Conservation (phyloP, 1,284 basidiomycete species). For the Blastosporella zonata region DNA sequence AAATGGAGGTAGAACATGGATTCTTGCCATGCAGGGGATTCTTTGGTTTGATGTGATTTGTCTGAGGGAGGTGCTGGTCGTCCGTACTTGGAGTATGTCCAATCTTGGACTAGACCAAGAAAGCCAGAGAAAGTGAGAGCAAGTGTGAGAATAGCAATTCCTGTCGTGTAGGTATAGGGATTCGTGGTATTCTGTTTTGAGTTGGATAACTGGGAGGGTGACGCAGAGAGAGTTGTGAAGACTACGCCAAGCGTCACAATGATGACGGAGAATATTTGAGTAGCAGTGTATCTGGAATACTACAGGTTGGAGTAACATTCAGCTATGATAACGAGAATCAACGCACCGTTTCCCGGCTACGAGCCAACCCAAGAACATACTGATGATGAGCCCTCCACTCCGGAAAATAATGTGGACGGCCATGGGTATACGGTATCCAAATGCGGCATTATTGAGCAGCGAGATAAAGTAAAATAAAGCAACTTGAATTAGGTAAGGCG, state of each 20-base stretch:
- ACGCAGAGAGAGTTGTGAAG: conserved; percentile 79
- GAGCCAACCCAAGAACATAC: conserved; percentile 72
- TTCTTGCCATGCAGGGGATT: conserved; percentile 70
- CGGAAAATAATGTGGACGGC: conserved; percentile 93
- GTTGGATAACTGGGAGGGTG: conserved; percentile 27
- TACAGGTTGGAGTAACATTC: too few species aligned
- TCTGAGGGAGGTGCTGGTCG: conserved; percentile 24
- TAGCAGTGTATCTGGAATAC: too few species aligned
- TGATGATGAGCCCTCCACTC: conserved; percentile 84
- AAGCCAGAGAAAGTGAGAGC: conserved; percentile 82
- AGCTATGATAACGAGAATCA: neutral
- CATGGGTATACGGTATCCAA: conserved; percentile 86
- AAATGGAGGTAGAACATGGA: conserved; percentile 88
- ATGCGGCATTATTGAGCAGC: conserved; percentile 89
- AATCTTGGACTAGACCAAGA: conserved; percentile 86
- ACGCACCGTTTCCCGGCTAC: conserved; percentile 56
- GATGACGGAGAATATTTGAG: conserved; percentile 72
- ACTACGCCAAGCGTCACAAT: conserved; percentile 81
- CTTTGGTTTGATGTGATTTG: conserved; percentile 17
- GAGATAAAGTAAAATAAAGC: conserved; percentile 79
- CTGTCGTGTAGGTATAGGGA: conserved; percentile 56
- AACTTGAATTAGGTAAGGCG: conserved; percentile 80
- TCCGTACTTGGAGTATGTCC: conserved; percentile 71
- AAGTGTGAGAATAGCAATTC: conserved; percentile 70
- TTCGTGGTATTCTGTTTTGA: conserved; percentile 21